A percentile compares a stretch with the other conserved stretches of the same genome.
phyloP scores from a whole-genome alignment of 1,284 basidiomycete species.

The Trametes polyzona region DNA sequence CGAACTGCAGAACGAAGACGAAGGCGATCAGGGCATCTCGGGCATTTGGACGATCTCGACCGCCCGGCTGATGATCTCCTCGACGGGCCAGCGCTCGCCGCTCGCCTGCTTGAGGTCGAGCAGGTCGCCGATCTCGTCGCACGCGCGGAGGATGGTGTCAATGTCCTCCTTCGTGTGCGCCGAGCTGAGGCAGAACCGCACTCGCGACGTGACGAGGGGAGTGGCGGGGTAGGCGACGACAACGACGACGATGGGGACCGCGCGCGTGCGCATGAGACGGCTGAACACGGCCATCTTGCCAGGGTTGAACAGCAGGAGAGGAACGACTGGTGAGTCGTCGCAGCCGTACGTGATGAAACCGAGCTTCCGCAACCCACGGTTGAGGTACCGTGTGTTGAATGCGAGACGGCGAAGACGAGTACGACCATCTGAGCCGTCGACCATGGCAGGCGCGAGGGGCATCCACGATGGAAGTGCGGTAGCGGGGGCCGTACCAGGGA shows the following conservation, averaged over 20 bases:
- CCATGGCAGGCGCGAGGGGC: conserved; percentile 65
- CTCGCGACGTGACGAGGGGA: conserved; percentile 87
- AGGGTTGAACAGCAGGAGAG: conserved; percentile 91
- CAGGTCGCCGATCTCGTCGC: conserved; percentile 90
- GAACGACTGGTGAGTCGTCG: conserved; percentile 91
- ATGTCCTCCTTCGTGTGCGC: conserved; percentile 98
- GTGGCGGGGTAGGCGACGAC: conserved; percentile 95
- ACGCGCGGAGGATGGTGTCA: conserved; percentile 84
- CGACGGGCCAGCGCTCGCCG: conserved; percentile 80
- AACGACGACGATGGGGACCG: conserved; percentile 85
- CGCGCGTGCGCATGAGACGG: conserved; percentile 84
- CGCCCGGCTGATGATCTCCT: conserved; percentile 77
- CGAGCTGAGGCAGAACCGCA: conserved; percentile 94
- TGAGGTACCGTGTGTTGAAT: conserved; percentile 95
- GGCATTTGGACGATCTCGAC: conserved; percentile 74
- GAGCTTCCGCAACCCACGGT: conserved; percentile 85
- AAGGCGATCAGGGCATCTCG: conserved; percentile 26
- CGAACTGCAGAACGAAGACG: background rate
- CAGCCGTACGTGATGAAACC: conserved; percentile 98
- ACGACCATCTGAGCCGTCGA: conserved; percentile 84
- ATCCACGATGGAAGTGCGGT: conserved; percentile 73
- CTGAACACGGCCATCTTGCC: conserved; percentile 92
- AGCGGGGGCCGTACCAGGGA: conserved; percentile 67
- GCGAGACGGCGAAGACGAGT: conserved; percentile 86
- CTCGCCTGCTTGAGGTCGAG: conserved; percentile 85